Base-by-base conservation (phyloP, 768 basidiomycete genomes). In the Jaapia argillacea region DNA sequence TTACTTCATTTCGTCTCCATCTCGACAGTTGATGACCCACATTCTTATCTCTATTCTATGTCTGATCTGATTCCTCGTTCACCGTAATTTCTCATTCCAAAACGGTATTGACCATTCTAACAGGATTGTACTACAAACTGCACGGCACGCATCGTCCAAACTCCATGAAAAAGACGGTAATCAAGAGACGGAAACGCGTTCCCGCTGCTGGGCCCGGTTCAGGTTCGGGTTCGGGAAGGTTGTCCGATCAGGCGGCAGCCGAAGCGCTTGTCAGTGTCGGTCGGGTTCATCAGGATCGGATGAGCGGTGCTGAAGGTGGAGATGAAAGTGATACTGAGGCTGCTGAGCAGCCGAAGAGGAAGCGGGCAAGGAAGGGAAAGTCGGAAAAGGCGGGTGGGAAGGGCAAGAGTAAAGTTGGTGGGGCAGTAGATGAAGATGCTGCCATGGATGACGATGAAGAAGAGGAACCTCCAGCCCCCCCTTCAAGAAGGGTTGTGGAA, bases 141-240 rank as follows among this genome's bases (percentile, higher is more conserved):
- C 96, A 99, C 67, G 91, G 92, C 39, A 89, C 88, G 2, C 92
- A 97, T 55, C 80, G 96, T 27, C 96, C 96, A 28, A 93, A 92
- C 51, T 89, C 91, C 49, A 94, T 99, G 92, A 98, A 96, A 66
- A 97, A 98, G 71, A 86, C 89, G 3, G 90, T 96, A 52, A 99
- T 99, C 74, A 99, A 99, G 68, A 78, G 96, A 25, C 74, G 96
- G 51, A 98, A 98, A 66, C 83, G 96, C 52, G 93, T 99, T 33
- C 92, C 96, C 26, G 93, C 94, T 41, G 90, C 85, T 16, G 73
- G 61, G 45, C 51, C 53, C 16, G 57, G 56, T 6, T 58, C 68
- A 50, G 50, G 70, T 51, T 58, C 51, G 36, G 53, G 49, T 35
- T 54, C 56, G 45, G 68, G 66, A 51, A 69, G 72, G 23, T 73